A percentile compares a stretch with the other conserved stretches of the same genome.
phyloP scores from a whole-genome alignment of 148 eudicot species.

The Vaccinium macrocarpon region DNA sequence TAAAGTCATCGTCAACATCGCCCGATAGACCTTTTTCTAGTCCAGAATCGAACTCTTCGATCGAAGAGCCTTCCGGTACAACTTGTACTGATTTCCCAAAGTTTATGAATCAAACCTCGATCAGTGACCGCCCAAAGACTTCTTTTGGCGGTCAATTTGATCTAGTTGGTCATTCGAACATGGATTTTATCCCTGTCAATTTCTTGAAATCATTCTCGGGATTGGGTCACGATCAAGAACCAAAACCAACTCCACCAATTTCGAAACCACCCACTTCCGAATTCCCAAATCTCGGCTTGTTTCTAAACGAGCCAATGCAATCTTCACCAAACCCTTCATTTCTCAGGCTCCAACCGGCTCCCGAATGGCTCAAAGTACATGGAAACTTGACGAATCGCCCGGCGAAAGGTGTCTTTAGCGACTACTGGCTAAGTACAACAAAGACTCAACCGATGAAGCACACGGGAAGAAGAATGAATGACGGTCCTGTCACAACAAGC shows the following conservation, averaged over 20 bases:
- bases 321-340: slow-evolving; percentile 21
- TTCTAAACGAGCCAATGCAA: slow-evolving; percentile 24
- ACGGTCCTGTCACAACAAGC: not conserved
- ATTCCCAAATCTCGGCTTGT: slow-evolving; percentile 28
- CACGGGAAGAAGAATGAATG: slow-evolving; percentile 26
- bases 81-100: not conserved
- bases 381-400: slow-evolving; percentile 23
- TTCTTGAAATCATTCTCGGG: slow-evolving; percentile 44
- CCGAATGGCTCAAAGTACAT: slow-evolving; percentile 40
- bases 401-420: slow-evolving; percentile 35
- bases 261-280: slow-evolving; percentile 7
- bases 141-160: slow-evolving; percentile 9
- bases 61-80: slow-evolving; percentile 11
- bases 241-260: slow-evolving; percentile 18
- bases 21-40: slow-evolving; percentile 17
- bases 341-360: slow-evolving; percentile 18
- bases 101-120: not conserved
- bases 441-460: slow-evolving; percentile 61
- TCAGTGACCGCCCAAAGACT: slow-evolving; percentile 1
- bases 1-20: slow-evolving; percentile 13
- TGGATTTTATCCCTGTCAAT: slow-evolving; percentile 30
- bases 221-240: slow-evolving; percentile 13
- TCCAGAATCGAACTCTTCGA: slow-evolving; percentile 21
- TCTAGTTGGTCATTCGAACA: not conserved
- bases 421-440: slow-evolving; percentile 41